These are phyloP conservation scores for Daldinia grandis DNA, from an alignment of 495 filamentous ascomycete species.

Conservation along the genomic window DNA sequence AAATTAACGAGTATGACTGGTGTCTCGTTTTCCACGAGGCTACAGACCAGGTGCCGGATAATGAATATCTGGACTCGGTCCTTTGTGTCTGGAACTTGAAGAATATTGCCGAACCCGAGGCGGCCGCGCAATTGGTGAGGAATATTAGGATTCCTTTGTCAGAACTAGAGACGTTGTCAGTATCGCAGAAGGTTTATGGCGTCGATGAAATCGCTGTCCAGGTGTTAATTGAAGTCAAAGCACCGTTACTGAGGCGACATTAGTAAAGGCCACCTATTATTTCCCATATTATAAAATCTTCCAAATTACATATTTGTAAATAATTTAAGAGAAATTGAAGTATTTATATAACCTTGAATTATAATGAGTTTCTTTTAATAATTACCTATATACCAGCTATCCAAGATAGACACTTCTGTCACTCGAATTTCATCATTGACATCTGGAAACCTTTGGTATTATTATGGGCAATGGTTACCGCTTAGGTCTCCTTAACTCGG, in stretches of 20 bases:
- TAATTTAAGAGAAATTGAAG: too few relatives aligned
- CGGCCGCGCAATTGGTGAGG: background rate
- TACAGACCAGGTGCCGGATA: background rate
- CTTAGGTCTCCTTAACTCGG: conserved; percentile 20
- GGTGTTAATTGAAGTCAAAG: background rate
- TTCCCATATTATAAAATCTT: too few relatives aligned
- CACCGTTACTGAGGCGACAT: too few relatives aligned
- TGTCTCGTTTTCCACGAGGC: background rate
- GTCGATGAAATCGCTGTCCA: background rate
- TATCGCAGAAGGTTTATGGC: background rate
- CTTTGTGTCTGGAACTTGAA: background rate
- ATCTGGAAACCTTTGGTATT: background rate
- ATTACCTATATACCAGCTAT: too few relatives aligned
- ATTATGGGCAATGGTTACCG: background rate
- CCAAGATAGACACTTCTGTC: too few relatives aligned
- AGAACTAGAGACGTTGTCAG: background rate
- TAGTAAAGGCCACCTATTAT: too few relatives aligned
- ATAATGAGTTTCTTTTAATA: too few relatives aligned
- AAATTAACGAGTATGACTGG: background rate
- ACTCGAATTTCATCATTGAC: background rate
- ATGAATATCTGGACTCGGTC: background rate
- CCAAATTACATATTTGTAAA: too few relatives aligned
- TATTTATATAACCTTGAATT: too few relatives aligned
- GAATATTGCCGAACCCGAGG: background rate
- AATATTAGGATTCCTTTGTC: background rate